phyloP scores from a whole-genome alignment of 2,329 filamentous ascomycete species.

The Trichothecium roseum region DNA sequence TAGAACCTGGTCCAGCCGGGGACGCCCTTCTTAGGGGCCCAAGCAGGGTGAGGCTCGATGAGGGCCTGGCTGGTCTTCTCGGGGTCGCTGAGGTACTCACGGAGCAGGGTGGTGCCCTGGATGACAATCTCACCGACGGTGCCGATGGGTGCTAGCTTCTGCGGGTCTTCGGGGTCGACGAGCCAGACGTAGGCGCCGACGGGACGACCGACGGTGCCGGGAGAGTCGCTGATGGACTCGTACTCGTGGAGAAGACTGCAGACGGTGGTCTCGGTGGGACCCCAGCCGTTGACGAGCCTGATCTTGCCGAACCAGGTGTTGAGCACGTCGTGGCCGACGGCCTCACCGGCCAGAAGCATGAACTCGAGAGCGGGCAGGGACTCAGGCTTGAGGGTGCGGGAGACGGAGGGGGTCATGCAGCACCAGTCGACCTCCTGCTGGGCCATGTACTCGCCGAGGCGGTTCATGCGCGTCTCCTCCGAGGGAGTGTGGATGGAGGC shows the following conservation, averaged over 20 bases:
- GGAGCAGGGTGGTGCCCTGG: constrained; percentile 31
- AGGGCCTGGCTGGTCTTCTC: constrained; percentile 7
- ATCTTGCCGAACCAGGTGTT: neutral
- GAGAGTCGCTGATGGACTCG: neutral
- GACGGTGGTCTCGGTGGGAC: neutral
- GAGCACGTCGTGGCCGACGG: neutral
- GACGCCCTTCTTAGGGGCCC: neutral
- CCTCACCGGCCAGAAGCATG: neutral
- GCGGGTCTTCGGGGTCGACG: constrained; percentile 4
- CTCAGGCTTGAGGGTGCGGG: constrained; percentile 1
- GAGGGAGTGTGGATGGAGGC: constrained; percentile 23
- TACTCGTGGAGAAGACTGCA: neutral
- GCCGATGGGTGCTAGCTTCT: neutral
- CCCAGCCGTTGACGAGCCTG: neutral
- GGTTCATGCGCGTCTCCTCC: constrained; percentile 26
- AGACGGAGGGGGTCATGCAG: constrained; percentile 5
- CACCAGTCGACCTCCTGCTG: constrained; percentile 11
- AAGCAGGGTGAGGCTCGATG: neutral
- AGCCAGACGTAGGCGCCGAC: constrained; percentile 4
- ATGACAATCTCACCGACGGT: constrained; percentile 14
- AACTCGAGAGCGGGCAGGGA: neutral
- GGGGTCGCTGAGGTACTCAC: constrained; percentile 16
- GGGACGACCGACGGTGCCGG: neutral
- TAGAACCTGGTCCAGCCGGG: constrained; percentile 21
- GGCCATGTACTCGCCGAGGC: constrained; percentile 13